Evolutionary conservation across 768 basidiomycete species (phyloP).

Genomic region (Hypholoma sublateritium): DNA sequence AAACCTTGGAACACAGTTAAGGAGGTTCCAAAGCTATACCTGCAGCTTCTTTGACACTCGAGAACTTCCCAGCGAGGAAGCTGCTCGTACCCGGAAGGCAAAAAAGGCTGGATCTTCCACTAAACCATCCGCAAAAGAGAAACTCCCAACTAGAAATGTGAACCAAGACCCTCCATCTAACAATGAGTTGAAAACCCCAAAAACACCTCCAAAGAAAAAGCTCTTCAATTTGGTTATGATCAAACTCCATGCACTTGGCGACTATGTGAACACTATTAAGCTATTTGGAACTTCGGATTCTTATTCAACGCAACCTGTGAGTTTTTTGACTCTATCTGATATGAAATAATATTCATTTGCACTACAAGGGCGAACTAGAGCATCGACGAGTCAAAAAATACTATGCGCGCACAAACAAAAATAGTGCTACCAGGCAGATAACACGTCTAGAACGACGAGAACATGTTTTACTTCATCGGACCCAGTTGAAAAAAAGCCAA

Average conservation of each 20-base stretch:
- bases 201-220: conserved; percentile 1
- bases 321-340: not conserved
- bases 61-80: conserved; percentile 10
- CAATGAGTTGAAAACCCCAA: not conserved
- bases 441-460: conserved; percentile 6
- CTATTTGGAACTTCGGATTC: conserved; percentile 29
- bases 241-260: conserved; percentile 33
- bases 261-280: conserved; percentile 27
- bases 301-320: conserved; percentile 24
- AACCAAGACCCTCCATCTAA: too few relatives aligned
- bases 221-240: conserved; percentile 27
- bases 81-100: conserved; percentile 4
- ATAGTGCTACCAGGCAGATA: not conserved
- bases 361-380: conserved; percentile 11
- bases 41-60: conserved; percentile 1
- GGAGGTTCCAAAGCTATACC: not conserved
- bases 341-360: not conserved
- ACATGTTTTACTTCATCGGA: not conserved
- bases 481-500: too few relatives aligned
- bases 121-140: too few relatives aligned
- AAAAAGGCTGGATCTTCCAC: too few relatives aligned
- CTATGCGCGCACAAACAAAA: too few relatives aligned
- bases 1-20: conserved; percentile 1
- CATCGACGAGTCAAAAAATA: conserved; percentile 10
- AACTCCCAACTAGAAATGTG: too few relatives aligned